Base-by-base conservation (phyloP, 345 rosid species). In the Citropsis articulata region DNA sequence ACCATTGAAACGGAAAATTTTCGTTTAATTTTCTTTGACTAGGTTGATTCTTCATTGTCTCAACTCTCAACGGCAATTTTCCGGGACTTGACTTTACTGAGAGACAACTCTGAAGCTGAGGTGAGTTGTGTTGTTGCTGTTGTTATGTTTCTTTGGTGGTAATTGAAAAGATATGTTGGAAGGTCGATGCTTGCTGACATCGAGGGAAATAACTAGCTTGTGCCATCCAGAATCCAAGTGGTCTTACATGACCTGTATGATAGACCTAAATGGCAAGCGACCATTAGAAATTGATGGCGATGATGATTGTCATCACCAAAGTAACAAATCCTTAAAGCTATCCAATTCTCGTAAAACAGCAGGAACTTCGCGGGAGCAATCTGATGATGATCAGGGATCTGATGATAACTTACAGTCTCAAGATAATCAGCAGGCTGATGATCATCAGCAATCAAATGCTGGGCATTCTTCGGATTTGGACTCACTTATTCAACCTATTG, bases 401-500 rank as follows among this genome's bases (percentile, higher is more conserved):
- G 77, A 66, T 57, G 89, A 21, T 35, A 33, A n/a, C 27, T n/a
- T 18, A 10, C 42, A 5, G 2, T 63, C 36, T 10, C 72, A 72
- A n/a, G 76, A 78, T 62, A 57, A 81, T 59, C 80, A 33, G 45
- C 69, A 33, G 22, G 35, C 69, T 66, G 69, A 66, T 66, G 69
- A 73, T 10, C 35, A 82, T 59, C 80, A 72, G 67, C 64, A 62
- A 31, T 35, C 73, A 28, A 77, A 61, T 48, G 90, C 86, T 22
- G 93, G 89, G 24, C 86, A 90, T 59, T 82, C 88, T 1, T 83
- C 92, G 0, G 87, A 92, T 79, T 86, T 89, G 2, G 90, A 88
- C 63, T 86, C 93, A 42, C 89, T 94, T 71, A 85, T 94, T 77
- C 85, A 86, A 62, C 87, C 87, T 63, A 85, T 94, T 81, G 98